Conservation (phyloP, 768 basidiomycete genomes). For the Tylopilus subfusipes region DNA sequence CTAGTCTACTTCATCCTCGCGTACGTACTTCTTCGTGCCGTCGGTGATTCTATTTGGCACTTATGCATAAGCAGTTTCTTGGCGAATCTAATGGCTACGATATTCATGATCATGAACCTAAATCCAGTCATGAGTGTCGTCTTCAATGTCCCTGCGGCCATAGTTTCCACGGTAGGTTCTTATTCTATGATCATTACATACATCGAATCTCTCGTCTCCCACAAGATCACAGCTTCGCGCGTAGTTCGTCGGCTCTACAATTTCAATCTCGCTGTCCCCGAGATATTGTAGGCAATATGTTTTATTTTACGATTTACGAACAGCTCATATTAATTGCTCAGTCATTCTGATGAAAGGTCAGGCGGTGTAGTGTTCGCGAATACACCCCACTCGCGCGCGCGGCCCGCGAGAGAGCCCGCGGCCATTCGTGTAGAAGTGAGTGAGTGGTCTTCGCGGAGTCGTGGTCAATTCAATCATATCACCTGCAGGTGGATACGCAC, state of each 20-base stretch:
- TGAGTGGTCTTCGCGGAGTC: background rate
- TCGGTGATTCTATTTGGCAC: slow-evolving; percentile 25
- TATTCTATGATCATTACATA: background rate
- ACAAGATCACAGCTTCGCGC: slow-evolving; percentile 56
- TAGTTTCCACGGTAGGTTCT: slow-evolving; percentile 45
- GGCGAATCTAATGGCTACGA: slow-evolving; percentile 40
- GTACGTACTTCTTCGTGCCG: slow-evolving; percentile 36
- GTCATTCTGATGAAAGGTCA: slow-evolving; percentile 21
- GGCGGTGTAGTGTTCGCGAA: slow-evolving; percentile 16
- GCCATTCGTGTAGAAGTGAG: slow-evolving; percentile 36
- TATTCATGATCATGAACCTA: slow-evolving; percentile 64
- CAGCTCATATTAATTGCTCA: slow-evolving; percentile 2
- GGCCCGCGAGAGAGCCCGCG: slow-evolving; percentile 15
- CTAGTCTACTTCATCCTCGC: slow-evolving; percentile 75
- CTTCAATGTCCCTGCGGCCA: slow-evolving; percentile 63
- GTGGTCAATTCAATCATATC: slow-evolving; percentile 1
- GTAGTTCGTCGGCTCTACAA: slow-evolving; percentile 58
- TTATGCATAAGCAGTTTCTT: slow-evolving; percentile 33
- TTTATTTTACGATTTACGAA: background rate
- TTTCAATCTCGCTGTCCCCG: slow-evolving; percentile 32
- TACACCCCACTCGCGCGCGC: slow-evolving; percentile 14
- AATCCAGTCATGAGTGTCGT: slow-evolving; percentile 66
- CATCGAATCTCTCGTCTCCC: background rate
- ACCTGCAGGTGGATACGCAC: slow-evolving; percentile 29
- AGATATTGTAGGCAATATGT: slow-evolving; percentile 28